Conservation (phyloP, 176 grass and related monocot species). For the Oryza australiensis region DNA sequence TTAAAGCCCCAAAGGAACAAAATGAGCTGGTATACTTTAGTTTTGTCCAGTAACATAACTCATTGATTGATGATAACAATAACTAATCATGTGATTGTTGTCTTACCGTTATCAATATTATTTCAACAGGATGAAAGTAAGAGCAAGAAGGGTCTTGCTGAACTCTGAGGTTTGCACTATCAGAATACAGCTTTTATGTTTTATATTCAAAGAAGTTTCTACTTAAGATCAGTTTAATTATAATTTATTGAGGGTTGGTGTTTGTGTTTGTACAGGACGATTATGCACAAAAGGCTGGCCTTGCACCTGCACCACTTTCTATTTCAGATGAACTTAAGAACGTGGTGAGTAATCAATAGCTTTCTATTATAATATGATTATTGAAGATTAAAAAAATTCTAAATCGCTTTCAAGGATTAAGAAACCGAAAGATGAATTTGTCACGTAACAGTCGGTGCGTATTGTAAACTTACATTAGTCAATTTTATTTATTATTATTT, state of each 20-base stretch:
- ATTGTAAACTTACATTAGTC: too few species aligned
- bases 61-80: background rate
- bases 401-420: too few species aligned
- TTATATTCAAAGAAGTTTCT: slow-evolving; percentile 19
- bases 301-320: slow-evolving; percentile 61
- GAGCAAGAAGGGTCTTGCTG: slow-evolving; percentile 94
- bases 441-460: too few species aligned
- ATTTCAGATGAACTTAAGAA: slow-evolving; percentile 79
- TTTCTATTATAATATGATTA: slow-evolving; percentile 17
- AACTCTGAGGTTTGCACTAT: slow-evolving; percentile 79
- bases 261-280: slow-evolving; percentile 62
- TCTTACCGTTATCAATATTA: slow-evolving; percentile 29
- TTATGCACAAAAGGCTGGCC: slow-evolving; percentile 67
- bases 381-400: too few species aligned
- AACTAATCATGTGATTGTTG: background rate
- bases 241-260: slow-evolving; percentile 18
- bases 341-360: slow-evolving; percentile 44
- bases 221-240: background rate
- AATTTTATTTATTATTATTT: too few species aligned
- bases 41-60: background rate
- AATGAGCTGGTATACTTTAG: slow-evolving; percentile 69
- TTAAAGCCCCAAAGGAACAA: slow-evolving; percentile 71
- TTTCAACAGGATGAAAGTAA: slow-evolving; percentile 85
- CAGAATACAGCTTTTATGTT: background rate
- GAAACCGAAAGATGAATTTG: too few species aligned